Evolutionary conservation across 306 rosid genomes (phyloP), one percentile per base, ranked within the genome.

Genomic region (Dalbergia cultrata): DNA sequence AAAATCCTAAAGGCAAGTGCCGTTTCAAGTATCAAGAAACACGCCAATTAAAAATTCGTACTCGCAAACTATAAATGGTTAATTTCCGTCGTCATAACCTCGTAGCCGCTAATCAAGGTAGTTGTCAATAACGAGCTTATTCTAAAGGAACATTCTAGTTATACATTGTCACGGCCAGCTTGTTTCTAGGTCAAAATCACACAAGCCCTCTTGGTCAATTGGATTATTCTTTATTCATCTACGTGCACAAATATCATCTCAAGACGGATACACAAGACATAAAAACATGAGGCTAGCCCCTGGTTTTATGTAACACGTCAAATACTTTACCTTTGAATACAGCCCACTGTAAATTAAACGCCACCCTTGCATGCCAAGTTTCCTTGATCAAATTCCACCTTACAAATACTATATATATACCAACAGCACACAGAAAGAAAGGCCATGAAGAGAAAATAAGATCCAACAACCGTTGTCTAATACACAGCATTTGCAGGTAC

Each of bases 281-380:
- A 73, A 86, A 88, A 88, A 84, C 97, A 83, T 73, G 94, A 62
- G 87, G 94, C 94, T 3, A 70, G 96, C 92, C 87, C 86, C 75
- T 88, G 92, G 96, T 93, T 93, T 90, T 86, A 54, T 16, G 26
- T 49, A 73, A 12, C 57, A 85, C 57, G 86, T 86, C 90, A 86
- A 72, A 77, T 22, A 33, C 34, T 56, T 62, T 9, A 18, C 52
- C 16, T 57, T 74, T 44, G 12, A 54, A 45, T n/a, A 35, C 44
- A 77, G 92, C 97, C 84, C 90, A 87, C 83, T 60, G 94, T 80
- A 81, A 84, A 53, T 14, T 5, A 4, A 54, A 6, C 3, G 33
- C 8, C 33, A 14, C n/a, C 4, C 22, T 13, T 9, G 44, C 72
- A 66, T 50, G 61, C 37, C 67, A 35, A 33, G n/a, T 61, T 53